Percentiles rank a stretch among this genome's conserved stretches.
Conservation (phyloP, 768 basidiomycete genomes). For the Chalciporus chontae region DNA sequence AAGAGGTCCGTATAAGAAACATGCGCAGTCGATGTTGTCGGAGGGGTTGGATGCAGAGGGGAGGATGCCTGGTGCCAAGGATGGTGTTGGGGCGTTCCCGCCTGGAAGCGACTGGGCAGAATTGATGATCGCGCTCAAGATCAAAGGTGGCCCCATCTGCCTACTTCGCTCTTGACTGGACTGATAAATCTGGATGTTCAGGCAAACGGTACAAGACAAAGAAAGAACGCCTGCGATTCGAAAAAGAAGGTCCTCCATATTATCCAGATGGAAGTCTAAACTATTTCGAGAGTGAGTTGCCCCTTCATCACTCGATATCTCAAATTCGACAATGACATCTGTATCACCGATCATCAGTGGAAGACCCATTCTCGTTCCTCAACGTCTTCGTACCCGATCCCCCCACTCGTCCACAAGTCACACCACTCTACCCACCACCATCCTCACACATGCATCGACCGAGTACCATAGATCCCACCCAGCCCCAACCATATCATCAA, state of each 20-base stretch:
- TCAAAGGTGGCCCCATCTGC: conserved; percentile 51
- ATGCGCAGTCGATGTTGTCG: conserved; percentile 35
- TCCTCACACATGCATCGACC: conserved; percentile 2
- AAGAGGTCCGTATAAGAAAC: conserved; percentile 54
- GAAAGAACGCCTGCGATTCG: conserved; percentile 74
- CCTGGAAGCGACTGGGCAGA: conserved; percentile 68
- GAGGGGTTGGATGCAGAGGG: conserved; percentile 67
- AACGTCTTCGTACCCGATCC: conserved; percentile 60
- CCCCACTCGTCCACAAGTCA: conserved; percentile 50
- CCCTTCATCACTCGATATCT: not conserved
- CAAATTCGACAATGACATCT: not conserved
- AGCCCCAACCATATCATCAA: conserved; percentile 1
- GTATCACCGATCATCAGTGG: conserved; percentile 44
- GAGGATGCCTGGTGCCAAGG: conserved; percentile 70
- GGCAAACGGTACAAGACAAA: conserved; percentile 80
- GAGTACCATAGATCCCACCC: not conserved
- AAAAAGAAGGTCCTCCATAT: conserved; percentile 70
- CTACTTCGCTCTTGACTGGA: not conserved
- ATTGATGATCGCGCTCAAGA: conserved; percentile 67
- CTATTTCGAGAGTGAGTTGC: conserved; percentile 59
- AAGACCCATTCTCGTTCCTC: conserved; percentile 72
- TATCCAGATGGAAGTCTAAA: conserved; percentile 76
- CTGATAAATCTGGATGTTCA: conserved; percentile 19
- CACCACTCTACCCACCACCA: conserved; percentile 52
- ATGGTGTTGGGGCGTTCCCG: conserved; percentile 72